Percentiles rank a stretch among this genome's conserved stretches.
phyloP scores from a whole-genome alignment of 2,329 filamentous ascomycete genomes.

The Elsinoe batatas region DNA sequence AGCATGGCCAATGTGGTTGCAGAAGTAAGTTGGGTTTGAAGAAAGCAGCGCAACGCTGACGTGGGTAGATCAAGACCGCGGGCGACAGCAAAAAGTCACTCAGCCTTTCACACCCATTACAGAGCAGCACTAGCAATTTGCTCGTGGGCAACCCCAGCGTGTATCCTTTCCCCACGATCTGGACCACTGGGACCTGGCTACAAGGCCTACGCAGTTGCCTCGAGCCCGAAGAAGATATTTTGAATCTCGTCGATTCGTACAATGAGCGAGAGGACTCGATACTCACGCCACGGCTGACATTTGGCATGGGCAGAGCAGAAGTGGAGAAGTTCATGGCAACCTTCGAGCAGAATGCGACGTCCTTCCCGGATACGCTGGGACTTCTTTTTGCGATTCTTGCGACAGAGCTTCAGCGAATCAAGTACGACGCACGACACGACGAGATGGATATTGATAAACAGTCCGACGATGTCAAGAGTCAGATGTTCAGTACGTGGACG shows the following conservation, averaged over 20 bases:
- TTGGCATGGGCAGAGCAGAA: conserved; percentile 34
- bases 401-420: conserved; percentile 37
- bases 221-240: conserved; percentile 30
- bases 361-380: conserved; percentile 39
- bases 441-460: conserved; percentile 11
- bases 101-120: conserved; percentile 5
- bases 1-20: conserved; percentile 38
- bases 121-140: neutral
- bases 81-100: neutral
- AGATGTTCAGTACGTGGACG: neutral
- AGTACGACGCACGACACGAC: conserved; percentile 33
- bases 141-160: conserved; percentile 20
- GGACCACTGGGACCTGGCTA: conserved; percentile 28
- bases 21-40: conserved; percentile 29
- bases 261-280: conserved; percentile 34
- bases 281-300: conserved; percentile 37
- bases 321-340: conserved; percentile 37
- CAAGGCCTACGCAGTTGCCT: conserved; percentile 30
- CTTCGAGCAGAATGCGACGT: conserved; percentile 32
- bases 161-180: conserved; percentile 38
- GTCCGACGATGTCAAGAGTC: neutral
- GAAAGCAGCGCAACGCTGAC: neutral
- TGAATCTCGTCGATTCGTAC: conserved; percentile 33
- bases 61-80: neutral
- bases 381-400: conserved; percentile 40